A percentile compares a stretch with the other conserved stretches of the same genome.
phyloP scores from a whole-genome alignment of 257 asterid species.

The Gardenia jasminoides region DNA sequence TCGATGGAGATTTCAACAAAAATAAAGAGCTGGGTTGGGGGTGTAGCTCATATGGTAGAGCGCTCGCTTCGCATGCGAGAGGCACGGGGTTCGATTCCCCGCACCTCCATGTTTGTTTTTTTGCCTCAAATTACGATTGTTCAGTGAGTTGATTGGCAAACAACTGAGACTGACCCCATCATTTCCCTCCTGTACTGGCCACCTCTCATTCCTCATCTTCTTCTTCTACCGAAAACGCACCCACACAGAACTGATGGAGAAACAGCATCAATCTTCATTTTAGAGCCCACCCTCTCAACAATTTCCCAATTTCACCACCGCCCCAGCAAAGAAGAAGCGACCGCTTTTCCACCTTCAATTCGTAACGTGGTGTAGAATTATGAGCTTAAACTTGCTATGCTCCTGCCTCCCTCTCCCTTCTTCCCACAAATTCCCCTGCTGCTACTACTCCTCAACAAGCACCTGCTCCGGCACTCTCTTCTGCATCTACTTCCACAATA shows the following conservation, averaged over 20 bases:
- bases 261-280: not conserved
- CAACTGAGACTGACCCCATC: not conserved
- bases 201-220: constrained; percentile 66
- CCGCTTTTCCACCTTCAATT: not conserved
- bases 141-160: too few relatives aligned
- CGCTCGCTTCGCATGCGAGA: constrained; percentile 99
- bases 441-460: not conserved
- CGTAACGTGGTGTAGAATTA: constrained; percentile 7
- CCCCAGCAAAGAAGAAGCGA: not conserved
- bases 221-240: not conserved
- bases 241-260: constrained; percentile 10
- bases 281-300: not conserved
- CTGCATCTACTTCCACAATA: constrained; percentile 32
- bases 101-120: constrained; percentile 58
- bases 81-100: constrained; percentile 99
- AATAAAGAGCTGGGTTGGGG: constrained; percentile 38
- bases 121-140: too few relatives aligned
- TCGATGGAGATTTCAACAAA: too few relatives aligned
- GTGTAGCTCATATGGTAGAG: constrained; percentile 99
- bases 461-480: constrained; percentile 13
- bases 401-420: constrained; percentile 32
- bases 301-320: not conserved
- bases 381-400: constrained; percentile 52
- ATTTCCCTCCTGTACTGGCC: not conserved
- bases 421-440: constrained; percentile 25